Conservation (phyloP, 2,329 filamentous ascomycete genomes). For the Lachnellula subtilissima region DNA sequence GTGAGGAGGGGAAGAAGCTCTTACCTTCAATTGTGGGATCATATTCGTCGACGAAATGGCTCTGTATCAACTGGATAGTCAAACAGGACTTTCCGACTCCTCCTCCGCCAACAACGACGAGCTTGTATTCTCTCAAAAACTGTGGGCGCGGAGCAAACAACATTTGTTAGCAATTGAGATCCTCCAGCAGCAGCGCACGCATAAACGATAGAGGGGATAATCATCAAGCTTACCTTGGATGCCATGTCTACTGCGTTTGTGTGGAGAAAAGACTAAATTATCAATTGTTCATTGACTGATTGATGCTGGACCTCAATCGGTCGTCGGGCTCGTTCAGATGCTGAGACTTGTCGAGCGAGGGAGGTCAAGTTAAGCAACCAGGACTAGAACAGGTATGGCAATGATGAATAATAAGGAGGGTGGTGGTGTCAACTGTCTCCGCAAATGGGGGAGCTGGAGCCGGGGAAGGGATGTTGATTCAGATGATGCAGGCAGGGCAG, state of each 20-base stretch:
- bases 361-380: too few species aligned
- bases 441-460: too few species aligned
- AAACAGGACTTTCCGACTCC: constrained; percentile 99
- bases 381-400: background rate
- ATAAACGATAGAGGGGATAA: background rate
- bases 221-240: constrained; percentile 33
- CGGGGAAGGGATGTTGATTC: too few species aligned
- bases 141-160: constrained; percentile 32
- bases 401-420: background rate
- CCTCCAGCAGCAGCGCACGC: background rate
- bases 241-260: constrained; percentile 29
- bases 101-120: constrained; percentile 96
- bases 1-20: constrained; percentile 28
- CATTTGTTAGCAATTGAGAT: constrained; percentile 15
- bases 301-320: constrained; percentile 5
- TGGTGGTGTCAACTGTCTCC: too few species aligned
- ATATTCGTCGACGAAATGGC: constrained; percentile 99
- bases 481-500: too few species aligned
- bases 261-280: constrained; percentile 4
- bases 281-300: constrained; percentile 18
- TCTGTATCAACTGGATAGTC: constrained; percentile 87
- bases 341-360: constrained; percentile 8
- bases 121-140: constrained; percentile 89
- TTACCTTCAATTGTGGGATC: constrained; percentile 98
- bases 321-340: constrained; percentile 9